Conservation (phyloP, 1,284 basidiomycete genomes). For the Termitomyces sp. region DNA sequence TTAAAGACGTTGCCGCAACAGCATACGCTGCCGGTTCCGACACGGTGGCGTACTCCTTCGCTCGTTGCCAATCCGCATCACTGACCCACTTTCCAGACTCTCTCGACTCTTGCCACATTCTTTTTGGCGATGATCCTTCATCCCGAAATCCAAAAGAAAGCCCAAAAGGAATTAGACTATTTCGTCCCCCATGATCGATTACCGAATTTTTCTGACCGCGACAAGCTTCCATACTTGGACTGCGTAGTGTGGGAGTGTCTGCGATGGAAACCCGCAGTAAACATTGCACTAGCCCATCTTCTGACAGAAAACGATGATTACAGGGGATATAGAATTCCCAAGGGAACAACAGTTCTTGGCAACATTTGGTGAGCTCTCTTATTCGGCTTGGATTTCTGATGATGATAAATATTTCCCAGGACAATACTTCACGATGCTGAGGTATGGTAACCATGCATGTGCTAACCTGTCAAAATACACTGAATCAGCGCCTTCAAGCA, state of each 20-base stretch:
- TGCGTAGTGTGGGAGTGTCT: conserved; percentile 10
- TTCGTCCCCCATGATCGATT: conserved; percentile 17
- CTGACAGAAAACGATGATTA: conserved; percentile 19
- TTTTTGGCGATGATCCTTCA: conserved; percentile 11
- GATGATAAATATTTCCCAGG: conserved; percentile 9
- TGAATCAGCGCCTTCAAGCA: conserved; percentile 7
- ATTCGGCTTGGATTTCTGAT: neutral
- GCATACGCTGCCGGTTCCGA: conserved; percentile 10
- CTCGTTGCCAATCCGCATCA: neutral
- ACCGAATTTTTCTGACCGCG: conserved; percentile 14
- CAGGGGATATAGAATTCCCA: conserved; percentile 20
- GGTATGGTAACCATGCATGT: neutral
- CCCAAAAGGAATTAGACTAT: conserved; percentile 19
- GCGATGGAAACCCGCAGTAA: conserved; percentile 7
- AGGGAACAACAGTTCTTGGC: conserved; percentile 19
- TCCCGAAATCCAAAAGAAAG: conserved; percentile 8
- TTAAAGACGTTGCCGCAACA: conserved; percentile 9
- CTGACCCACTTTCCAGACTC: conserved; percentile 1
- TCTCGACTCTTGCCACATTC: conserved; percentile 10
- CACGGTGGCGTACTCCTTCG: neutral
- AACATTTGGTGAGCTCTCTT: conserved; percentile 19
- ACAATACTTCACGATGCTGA: conserved; percentile 17
- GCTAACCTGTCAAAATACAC: no score
- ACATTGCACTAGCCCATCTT: conserved; percentile 18
- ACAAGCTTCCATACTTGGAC: conserved; percentile 13